Conservation (phyloP, 192 early-diverging fungal species). For the Lunasporangiospora selenospora region DNA sequence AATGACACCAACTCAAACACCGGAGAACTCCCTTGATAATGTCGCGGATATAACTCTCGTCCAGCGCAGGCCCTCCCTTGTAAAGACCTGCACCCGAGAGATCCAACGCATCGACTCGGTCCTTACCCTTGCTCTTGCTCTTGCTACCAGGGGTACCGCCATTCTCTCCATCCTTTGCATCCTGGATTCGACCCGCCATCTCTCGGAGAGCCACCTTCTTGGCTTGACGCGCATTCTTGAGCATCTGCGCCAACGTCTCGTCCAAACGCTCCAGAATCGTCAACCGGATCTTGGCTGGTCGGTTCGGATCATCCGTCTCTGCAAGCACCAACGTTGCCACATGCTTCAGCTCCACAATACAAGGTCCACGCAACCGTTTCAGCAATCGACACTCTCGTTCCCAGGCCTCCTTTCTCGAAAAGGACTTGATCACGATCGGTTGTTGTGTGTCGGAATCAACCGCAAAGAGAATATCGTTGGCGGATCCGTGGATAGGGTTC, state of each 20-base stretch:
- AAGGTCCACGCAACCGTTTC: conserved; percentile 25
- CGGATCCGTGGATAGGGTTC: conserved; percentile 27
- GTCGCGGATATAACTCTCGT: not conserved
- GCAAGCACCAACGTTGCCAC: conserved; percentile 47
- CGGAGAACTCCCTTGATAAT: conserved; percentile 24
- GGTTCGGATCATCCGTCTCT: conserved; percentile 6
- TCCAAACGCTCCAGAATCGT: conserved; percentile 47
- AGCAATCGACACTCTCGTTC: conserved; percentile 46
- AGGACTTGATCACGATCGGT: conserved; percentile 27
- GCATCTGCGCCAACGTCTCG: conserved; percentile 21
- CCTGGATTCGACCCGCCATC: not conserved
- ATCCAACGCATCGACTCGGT: not conserved
- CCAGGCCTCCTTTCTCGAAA: conserved; percentile 49
- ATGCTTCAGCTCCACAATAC: conserved; percentile 39
- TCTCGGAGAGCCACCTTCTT: no score
- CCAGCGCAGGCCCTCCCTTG: not conserved
- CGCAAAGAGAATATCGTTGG: conserved; percentile 40
- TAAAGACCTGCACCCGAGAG: not conserved
- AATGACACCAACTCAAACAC: conserved; percentile 36
- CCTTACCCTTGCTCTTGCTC: no score
- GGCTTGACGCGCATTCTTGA: conserved; percentile 1
- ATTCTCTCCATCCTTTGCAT: no score
- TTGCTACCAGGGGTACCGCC: no score
- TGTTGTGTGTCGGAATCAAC: not conserved
- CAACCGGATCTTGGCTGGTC: conserved; percentile 1